A percentile compares a stretch with the other conserved stretches of the same genome.
These are phyloP conservation scores for Lactarius hengduanensis DNA, from an alignment of 768 basidiomycete species.

Conservation along the genomic window DNA sequence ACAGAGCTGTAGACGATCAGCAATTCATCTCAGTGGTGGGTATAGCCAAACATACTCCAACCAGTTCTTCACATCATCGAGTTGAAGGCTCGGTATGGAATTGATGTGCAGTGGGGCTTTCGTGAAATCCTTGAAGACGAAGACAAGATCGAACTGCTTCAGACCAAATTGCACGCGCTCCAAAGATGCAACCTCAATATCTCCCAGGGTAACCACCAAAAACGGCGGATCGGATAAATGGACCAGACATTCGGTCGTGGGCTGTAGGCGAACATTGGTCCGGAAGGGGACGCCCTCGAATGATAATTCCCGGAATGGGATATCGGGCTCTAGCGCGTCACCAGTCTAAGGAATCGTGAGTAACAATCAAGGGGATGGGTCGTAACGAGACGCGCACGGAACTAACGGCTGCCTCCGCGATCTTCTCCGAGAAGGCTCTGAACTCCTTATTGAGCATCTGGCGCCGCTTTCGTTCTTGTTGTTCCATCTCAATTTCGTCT, in stretches of 20 bases:
- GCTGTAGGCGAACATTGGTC: constrained; percentile 90
- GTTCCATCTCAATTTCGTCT: constrained; percentile 98
- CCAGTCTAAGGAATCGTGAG: constrained; percentile 50
- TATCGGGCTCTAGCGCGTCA: constrained; percentile 87
- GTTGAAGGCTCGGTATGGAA: constrained; percentile 83
- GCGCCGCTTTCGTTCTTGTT: constrained; percentile 89
- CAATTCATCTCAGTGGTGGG: constrained; percentile 11
- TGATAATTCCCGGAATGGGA: constrained; percentile 95
- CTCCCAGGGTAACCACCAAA: constrained; percentile 89
- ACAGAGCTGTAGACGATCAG: constrained; percentile 64
- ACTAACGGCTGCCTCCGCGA: constrained; percentile 76
- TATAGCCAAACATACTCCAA: constrained; percentile 67
- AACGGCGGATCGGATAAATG: constrained; percentile 95
- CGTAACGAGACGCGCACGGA: constrained; percentile 53
- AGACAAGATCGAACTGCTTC: constrained; percentile 96
- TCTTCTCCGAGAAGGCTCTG: constrained; percentile 87
- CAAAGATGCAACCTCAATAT: constrained; percentile 95
- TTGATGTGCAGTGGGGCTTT: constrained; percentile 93
- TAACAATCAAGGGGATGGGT: background rate
- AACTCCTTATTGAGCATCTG: constrained; percentile 92
- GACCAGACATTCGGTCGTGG: constrained; percentile 95
- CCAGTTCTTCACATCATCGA: constrained; percentile 99
- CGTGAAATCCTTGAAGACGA: constrained; percentile 96
- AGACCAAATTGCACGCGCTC: constrained; percentile 96
- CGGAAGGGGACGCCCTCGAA: constrained; percentile 97